Percentiles rank a stretch among this genome's conserved stretches.
phyloP scores from a whole-genome alignment of 2,329 filamentous ascomycete species.

The Escovopsis sp. region DNA sequence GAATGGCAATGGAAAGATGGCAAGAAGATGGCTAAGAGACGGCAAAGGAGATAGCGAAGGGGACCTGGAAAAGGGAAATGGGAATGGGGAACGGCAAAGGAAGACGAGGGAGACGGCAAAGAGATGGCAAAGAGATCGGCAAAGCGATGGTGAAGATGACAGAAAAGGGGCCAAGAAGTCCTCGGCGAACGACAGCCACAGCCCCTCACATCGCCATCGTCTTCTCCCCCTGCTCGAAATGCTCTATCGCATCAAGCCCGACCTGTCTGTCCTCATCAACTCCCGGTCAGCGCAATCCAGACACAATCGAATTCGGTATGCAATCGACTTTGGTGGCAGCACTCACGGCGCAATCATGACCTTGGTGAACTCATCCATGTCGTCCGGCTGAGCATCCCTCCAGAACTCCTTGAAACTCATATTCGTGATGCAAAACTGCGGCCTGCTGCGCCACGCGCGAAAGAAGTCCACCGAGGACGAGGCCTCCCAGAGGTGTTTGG shows the following conservation, averaged over 20 bases:
- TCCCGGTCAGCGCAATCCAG: neutral
- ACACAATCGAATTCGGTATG: neutral
- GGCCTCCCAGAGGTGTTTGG: conserved; percentile 28
- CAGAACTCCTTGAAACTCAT: conserved; percentile 22
- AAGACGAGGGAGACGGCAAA: too few species aligned
- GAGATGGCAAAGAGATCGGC: too few species aligned
- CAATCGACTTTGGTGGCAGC: neutral
- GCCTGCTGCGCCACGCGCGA: conserved; percentile 27
- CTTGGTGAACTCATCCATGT: conserved; percentile 25
- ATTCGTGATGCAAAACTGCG: conserved; percentile 19
- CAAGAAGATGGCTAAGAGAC: too few species aligned
- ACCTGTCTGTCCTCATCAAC: conserved; percentile 16
- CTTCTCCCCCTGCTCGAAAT: conserved; percentile 19
- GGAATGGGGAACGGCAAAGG: too few species aligned
- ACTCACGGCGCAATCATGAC: conserved; percentile 23
- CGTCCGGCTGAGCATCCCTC: conserved; percentile 20
- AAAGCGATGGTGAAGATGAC: too few species aligned
- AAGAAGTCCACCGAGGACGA: conserved; percentile 25
- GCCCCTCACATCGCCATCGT: conserved; percentile 6
- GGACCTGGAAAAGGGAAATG: too few species aligned
- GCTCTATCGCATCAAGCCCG: conserved; percentile 19
- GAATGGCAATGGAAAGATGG: too few species aligned
- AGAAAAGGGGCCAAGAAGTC: too few species aligned
- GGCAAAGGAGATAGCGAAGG: too few species aligned
- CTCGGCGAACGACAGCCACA: too few species aligned